Base-by-base conservation (phyloP, 2,329 filamentous ascomycete genomes). In the Delphinella strobiligena region DNA sequence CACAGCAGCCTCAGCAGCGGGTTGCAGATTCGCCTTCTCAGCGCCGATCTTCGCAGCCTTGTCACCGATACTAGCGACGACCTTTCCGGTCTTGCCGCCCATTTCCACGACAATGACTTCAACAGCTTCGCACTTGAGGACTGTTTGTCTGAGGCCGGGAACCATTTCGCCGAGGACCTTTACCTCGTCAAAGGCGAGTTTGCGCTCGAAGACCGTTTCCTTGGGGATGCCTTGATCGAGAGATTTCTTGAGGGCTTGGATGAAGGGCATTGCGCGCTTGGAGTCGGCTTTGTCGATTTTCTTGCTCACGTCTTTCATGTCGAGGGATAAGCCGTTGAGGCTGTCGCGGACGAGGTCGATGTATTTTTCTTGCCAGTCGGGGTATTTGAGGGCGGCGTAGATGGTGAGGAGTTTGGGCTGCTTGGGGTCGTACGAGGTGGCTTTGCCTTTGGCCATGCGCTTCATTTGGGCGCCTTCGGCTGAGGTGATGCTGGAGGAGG, bases 231-330 rank as follows among this genome's bases (percentile, higher is more conserved):
- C 69, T 29, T 59, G 57, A 42, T 86, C 70, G 41, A 98, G 73
- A 38, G 84, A 77, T 61, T 75, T 83, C 79, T 95, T 95, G 44
- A 96, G 68, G 5, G 61, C 65, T 65, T 96, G 88, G 36, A 95
- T 80, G 55, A 95, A 96, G 0, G 91, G 91, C 89, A 96, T 96
- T 2, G 87, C 89, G 66, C 93, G 91, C 76, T 96, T 98, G 73
- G 87, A 86, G 64, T 93, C 84, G 55, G 86, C 71, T 69, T 93
- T 93, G 50, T 77, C 78, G 42, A 95, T 80, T 55, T 78, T 74
- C 49, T 77, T 78, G 53, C 78, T 83, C 34, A 95, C 68, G 41
- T 75, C 77, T 68, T 93, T 93, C 59, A 93, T 84, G 55, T 93
- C 80, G 47, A 82, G 68, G 48, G 65, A 75, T 35, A 72, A 50